Base-by-base conservation (phyloP, 2,329 filamentous ascomycete species). In the Orbilia oligospora region DNA sequence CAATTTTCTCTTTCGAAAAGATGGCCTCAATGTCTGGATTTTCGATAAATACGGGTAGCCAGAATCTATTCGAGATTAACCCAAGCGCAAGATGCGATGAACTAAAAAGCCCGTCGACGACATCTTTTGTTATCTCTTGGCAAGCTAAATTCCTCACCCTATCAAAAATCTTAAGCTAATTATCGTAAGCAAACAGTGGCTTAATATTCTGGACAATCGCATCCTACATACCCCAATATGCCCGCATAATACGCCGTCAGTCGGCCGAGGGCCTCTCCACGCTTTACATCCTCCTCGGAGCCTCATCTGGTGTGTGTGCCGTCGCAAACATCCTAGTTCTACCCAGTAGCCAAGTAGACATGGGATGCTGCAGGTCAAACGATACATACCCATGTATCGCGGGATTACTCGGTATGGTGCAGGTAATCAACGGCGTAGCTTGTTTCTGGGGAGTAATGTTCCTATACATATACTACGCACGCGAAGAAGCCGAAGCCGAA, bases 401-500 rank as follows among this genome's bases (percentile, higher is more conserved):
- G 22, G 80, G 80, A 14, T 58, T 81, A 30, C 44, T 81, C 24
- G 80, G 80, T 9, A 81, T 81, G 48, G 66, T 81, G 5, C 80
- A 81, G 49, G 80, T 81, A 0, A 78, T 81, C 14, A 80, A 80
- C 67, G 80, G 80, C 3, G 79, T 81, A n/a, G 75, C 71, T 36
- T 78, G 79, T 27, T 81, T 81, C 65, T 81, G 80, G 80, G 69
- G 71, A 22, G 80, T 80, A 0, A 76, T 81, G 64, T 80, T 81
- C 38, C 71, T 81, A 51, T 81, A 81, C 67, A 78, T 81, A 30
- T 81, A 82, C 80, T 83, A 81, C 69, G 80, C 81, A 8, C 81
- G 82, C 46, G 82, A 82, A 46, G 82, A 83, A 73, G 81, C 81
- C 22, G 82, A 82, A 18, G 82, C 81, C 22, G 80, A 83, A 66